phyloP scores from a whole-genome alignment of 148 eudicot species.

The Simmondsia chinensis region DNA sequence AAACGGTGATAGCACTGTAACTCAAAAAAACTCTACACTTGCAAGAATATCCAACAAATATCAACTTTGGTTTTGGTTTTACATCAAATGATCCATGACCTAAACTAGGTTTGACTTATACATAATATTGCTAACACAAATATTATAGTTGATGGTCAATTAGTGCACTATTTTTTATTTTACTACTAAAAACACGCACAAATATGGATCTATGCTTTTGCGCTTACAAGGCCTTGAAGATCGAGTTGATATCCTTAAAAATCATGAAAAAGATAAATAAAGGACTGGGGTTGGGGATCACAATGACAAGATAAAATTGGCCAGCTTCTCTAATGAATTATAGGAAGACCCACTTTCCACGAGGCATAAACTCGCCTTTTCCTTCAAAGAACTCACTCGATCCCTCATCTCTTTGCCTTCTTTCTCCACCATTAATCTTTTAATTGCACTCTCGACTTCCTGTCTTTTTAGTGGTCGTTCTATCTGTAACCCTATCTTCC shows the following conservation, averaged over 20 bases:
- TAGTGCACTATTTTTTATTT: no score
- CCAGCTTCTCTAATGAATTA: constrained; percentile 21
- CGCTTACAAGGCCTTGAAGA: no score
- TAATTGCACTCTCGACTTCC: constrained; percentile 23
- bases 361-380: constrained; percentile 18
- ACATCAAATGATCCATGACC: no score
- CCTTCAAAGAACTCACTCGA: constrained; percentile 20
- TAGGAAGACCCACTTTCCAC: constrained; percentile 27
- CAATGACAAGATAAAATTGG: constrained; percentile 23
- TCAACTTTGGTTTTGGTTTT: no score
- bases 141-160: no score
- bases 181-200: no score
- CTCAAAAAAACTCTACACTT: no score
- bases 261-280: neutral
- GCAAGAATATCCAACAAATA: no score
- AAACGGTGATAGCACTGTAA: no score
- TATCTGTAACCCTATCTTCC: constrained; percentile 36
- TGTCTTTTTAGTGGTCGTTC: constrained; percentile 22
- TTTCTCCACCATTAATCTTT: constrained; percentile 30
- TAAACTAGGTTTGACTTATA: no score
- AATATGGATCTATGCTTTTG: no score
- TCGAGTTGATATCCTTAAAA: neutral
- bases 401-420: constrained; percentile 38
- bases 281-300: neutral
- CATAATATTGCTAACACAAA: no score